Base-by-base conservation (phyloP, 1,139 yeast species). In the Saccharomyces hybrid region DNA sequence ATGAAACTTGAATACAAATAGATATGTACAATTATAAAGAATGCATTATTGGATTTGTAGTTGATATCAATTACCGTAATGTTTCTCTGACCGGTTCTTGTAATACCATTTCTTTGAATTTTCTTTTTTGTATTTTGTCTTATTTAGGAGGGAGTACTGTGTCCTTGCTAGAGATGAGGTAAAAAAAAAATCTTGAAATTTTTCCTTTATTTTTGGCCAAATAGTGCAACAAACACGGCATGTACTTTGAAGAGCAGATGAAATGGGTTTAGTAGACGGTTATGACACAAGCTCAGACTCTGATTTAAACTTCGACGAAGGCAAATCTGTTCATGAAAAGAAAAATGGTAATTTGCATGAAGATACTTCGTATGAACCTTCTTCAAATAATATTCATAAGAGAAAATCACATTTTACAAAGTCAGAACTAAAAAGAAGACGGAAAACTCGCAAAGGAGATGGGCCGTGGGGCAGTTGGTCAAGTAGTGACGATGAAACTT, bases 401-500 rank as follows among this genome's bases (percentile, higher is more conserved):
- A 54, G 53, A 34, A 41, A 51, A n/a, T 11, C 38, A 11, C 51
- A 56, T 31, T 48, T 55, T n/a, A 51, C 61, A 1, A 61, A 59
- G 38, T 28, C 58, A 6, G 64, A 62, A 41, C 44, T 56, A 42
- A 61, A 57, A 50, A 49, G 42, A 62, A 65, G 62, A 47, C 60
- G 60, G 47, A 54, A 52, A 16, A 48, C 55, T 29, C 53, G 70
- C 14, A 61, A 59, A 13, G 58, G 60, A 3, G 56, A 64, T 38
- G 77, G 77, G 1, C 80, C 80, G 0, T 77, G 80, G 80, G 78
- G 76, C 1, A 61, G 65, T 2, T 74, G 73, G 66, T 57, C 62
- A 20, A 55, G 49, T 29, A 83, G 78, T 5, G 76, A 72, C 14
- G 67, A 69, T 38, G 77, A 75, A 4, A 82, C 76, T 59, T 62